Conservation (phyloP, 1,284 basidiomycete genomes). For the Spongispora temasekensis region DNA sequence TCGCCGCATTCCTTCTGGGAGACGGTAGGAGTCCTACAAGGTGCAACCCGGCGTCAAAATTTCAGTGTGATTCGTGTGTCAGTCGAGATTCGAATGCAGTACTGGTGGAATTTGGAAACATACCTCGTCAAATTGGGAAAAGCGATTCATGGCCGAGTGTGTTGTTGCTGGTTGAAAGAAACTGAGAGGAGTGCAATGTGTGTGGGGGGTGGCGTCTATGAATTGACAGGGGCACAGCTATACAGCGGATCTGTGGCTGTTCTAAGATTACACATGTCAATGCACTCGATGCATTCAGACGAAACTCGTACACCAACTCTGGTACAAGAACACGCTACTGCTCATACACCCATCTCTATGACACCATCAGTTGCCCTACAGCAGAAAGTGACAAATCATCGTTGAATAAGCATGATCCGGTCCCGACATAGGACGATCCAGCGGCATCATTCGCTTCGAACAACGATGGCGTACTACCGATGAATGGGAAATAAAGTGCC, state of each 20-base stretch:
- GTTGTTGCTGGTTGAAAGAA: slow-evolving; percentile 15
- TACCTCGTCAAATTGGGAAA: slow-evolving; percentile 43
- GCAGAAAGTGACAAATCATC: background rate
- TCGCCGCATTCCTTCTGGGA: slow-evolving; percentile 53
- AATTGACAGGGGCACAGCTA: background rate
- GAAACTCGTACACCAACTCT: background rate
- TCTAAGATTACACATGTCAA: background rate
- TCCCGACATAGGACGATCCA: slow-evolving; percentile 9
- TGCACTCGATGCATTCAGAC: background rate
- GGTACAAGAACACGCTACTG: background rate
- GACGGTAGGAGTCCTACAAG: slow-evolving; percentile 49
- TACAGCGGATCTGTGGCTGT: background rate
- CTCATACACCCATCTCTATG: too few species aligned
- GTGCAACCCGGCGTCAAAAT: slow-evolving; percentile 5
- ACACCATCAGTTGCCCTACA: background rate
- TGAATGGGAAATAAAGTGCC: slow-evolving; percentile 40
- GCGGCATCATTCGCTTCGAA: slow-evolving; percentile 13
- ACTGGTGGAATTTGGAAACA: background rate
- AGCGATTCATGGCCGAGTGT: slow-evolving; percentile 28
- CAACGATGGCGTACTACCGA: slow-evolving; percentile 32
- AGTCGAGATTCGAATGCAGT: slow-evolving; percentile 2
- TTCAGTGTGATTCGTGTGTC: background rate
- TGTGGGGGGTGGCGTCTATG: background rate
- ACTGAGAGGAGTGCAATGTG: background rate
- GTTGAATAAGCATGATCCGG: background rate